phyloP scores from a whole-genome alignment of 2,329 filamentous ascomycete genomes.

The Plectosphaerella plurivora region DNA sequence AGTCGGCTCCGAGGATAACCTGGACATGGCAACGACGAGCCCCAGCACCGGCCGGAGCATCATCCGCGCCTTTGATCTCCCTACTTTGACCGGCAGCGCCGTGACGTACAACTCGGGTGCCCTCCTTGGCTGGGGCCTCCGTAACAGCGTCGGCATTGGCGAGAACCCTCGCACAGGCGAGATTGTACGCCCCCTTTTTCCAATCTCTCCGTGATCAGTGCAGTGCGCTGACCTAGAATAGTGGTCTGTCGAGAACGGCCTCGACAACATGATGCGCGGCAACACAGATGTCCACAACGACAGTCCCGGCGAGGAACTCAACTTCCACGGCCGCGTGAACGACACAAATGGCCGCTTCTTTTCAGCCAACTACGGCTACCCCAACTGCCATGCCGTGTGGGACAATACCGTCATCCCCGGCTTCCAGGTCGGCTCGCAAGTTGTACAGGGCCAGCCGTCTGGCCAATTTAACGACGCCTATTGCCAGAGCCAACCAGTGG shows the following conservation, averaged over 20 bases:
- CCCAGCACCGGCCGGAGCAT: slow-evolving; percentile 29
- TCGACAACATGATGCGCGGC: slow-evolving; percentile 44
- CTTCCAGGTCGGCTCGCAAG: slow-evolving; percentile 25
- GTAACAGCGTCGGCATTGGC: slow-evolving; percentile 68
- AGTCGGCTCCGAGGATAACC: slow-evolving; percentile 31
- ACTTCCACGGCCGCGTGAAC: slow-evolving; percentile 12
- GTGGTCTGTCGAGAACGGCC: slow-evolving; percentile 33
- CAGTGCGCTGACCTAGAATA: slow-evolving; percentile 50
- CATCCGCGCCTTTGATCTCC: slow-evolving; percentile 37
- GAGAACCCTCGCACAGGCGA: slow-evolving; percentile 52
- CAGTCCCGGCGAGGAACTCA: not conserved
- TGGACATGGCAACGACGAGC: slow-evolving; percentile 28
- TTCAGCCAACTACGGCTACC: slow-evolving; percentile 49
- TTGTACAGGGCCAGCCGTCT: slow-evolving; percentile 26
- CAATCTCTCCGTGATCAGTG: not conserved
- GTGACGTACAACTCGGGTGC: not conserved
- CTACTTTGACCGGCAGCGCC: slow-evolving; percentile 14
- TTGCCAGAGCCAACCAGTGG: slow-evolving; percentile 31
- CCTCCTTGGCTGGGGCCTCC: slow-evolving; percentile 63
- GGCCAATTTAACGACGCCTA: slow-evolving; percentile 13
- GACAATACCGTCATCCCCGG: slow-evolving; percentile 25
- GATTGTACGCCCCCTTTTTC: slow-evolving; percentile 19
- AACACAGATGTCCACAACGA: slow-evolving; percentile 37
- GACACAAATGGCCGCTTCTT: slow-evolving; percentile 17
- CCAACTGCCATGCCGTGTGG: slow-evolving; percentile 56